A percentile compares a stretch with the other conserved stretches of the same genome.
Conservation (phyloP, 2,329 filamentous ascomycete genomes). For the Gaeumannomyces sp. region DNA sequence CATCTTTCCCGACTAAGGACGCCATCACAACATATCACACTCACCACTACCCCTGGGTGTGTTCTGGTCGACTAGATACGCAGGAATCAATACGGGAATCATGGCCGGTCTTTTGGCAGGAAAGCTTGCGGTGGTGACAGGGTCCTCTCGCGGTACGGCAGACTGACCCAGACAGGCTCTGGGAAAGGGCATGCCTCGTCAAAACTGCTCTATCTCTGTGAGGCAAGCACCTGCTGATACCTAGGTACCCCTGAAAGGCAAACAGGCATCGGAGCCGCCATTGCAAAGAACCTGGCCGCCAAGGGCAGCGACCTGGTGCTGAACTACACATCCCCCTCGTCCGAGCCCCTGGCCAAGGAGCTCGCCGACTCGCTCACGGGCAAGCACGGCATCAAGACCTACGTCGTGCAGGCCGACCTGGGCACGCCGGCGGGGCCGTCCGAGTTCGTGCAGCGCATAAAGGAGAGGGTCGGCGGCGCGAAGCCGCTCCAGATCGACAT, state of each 20-base stretch:
- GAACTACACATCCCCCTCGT: slow-evolving; percentile 55
- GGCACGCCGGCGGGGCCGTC: slow-evolving; percentile 53
- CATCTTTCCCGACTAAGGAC: no score
- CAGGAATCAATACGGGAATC: background rate
- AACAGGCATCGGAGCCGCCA: slow-evolving; percentile 62
- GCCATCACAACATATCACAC: background rate
- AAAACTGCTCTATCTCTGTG: no score
- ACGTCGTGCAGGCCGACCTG: slow-evolving; percentile 67
- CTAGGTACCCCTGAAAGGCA: no score
- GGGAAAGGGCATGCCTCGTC: background rate
- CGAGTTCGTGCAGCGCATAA: slow-evolving; percentile 45
- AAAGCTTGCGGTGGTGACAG: slow-evolving; percentile 18
- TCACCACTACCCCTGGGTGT: background rate
- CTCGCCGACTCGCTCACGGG: slow-evolving; percentile 55
- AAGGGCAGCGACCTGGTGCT: slow-evolving; percentile 66
- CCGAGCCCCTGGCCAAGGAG: slow-evolving; percentile 41
- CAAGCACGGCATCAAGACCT: slow-evolving; percentile 52
- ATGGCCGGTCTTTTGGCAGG: slow-evolving; percentile 15
- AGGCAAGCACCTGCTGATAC: background rate
- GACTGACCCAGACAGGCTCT: background rate
- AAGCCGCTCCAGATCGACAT: slow-evolving; percentile 65
- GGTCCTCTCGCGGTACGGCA: slow-evolving; percentile 8
- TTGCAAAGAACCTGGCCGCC: slow-evolving; percentile 62
- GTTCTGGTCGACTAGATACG: no score
- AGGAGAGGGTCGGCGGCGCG: slow-evolving; percentile 47